phyloP scores from a whole-genome alignment of 768 basidiomycete genomes.

The Kwoniella pini region DNA sequence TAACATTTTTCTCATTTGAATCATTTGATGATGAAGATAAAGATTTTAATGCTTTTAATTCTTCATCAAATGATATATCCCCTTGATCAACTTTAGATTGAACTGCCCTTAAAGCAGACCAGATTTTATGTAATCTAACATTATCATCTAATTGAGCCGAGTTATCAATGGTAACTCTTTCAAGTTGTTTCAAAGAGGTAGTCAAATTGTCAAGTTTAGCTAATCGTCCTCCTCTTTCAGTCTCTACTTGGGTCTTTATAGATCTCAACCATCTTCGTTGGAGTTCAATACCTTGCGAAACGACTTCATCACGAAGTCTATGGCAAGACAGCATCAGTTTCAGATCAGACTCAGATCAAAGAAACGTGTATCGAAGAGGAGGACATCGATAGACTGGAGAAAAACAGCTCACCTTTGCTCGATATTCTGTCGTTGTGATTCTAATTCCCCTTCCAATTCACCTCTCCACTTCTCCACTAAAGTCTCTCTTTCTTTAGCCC shows the following conservation, averaged over 20 bases:
- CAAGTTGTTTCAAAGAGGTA: constrained; percentile 82
- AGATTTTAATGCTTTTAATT: constrained; percentile 73
- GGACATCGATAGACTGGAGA: too few species aligned
- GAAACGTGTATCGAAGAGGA: too few species aligned
- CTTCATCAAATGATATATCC: constrained; percentile 78
- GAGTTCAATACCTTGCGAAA: constrained; percentile 95
- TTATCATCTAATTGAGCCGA: constrained; percentile 89
- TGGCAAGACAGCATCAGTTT: constrained; percentile 3
- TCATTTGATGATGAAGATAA: constrained; percentile 61
- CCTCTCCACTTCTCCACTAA: constrained; percentile 77
- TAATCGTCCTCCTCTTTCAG: constrained; percentile 91
- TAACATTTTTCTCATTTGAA: constrained; percentile 64
- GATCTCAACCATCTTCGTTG: constrained; percentile 96
- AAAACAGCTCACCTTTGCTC: constrained; percentile 72
- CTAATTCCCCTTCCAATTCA: constrained; percentile 80
- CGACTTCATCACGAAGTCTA: constrained; percentile 89
- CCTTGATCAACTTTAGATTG: constrained; percentile 66
- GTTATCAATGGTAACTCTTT: constrained; percentile 88
- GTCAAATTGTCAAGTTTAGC: constrained; percentile 93
- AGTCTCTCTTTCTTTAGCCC: constrained; percentile 72
- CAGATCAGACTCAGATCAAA: too few species aligned
- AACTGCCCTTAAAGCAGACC: constrained; percentile 86
- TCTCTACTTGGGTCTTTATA: constrained; percentile 91
- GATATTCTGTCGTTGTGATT: constrained; percentile 85
- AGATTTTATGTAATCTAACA: constrained; percentile 83